Conservation (phyloP, 768 basidiomycete species). For the Cystoderma amianthinum region DNA sequence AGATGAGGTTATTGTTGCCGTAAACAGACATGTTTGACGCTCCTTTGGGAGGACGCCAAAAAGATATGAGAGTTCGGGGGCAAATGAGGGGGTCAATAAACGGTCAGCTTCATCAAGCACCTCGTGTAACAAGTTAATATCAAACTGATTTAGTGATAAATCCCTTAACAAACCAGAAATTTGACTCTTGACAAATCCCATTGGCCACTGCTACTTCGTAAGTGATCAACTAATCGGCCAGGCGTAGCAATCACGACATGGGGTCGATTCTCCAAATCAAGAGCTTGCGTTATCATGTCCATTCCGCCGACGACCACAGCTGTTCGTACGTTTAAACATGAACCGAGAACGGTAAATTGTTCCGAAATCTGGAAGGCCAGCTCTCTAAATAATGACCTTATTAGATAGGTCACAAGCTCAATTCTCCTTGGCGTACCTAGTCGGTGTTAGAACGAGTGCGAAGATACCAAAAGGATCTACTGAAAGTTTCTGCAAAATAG, state of each 20-base stretch:
- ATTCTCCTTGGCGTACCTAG: conserved; percentile 50
- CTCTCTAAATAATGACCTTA: conserved; percentile 51
- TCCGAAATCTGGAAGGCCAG: conserved; percentile 96
- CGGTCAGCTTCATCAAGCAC: conserved; percentile 97
- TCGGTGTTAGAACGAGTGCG: conserved; percentile 90
- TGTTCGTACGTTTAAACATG: conserved; percentile 73
- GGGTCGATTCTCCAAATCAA: conserved; percentile 78
- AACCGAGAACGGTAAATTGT: conserved; percentile 89
- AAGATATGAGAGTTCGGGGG: conserved; percentile 73
- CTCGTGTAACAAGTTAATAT: conserved; percentile 35
- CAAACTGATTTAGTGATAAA: background rate
- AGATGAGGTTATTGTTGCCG: conserved; percentile 85
- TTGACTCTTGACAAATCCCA: conserved; percentile 84
- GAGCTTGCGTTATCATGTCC: conserved; percentile 95
- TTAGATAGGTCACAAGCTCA: background rate
- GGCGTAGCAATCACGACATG: conserved; percentile 96
- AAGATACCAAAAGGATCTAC: conserved; percentile 93
- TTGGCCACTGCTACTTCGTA: conserved; percentile 69
- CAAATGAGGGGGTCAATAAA: conserved; percentile 82
- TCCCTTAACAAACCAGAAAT: conserved; percentile 55
- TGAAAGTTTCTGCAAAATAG: conserved; percentile 85
- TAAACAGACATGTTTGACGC: conserved; percentile 96
- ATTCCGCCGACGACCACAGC: conserved; percentile 94
- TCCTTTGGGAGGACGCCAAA: conserved; percentile 74
- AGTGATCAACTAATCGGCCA: conserved; percentile 87